Evolutionary conservation across 768 basidiomycete species (phyloP), one percentile per base, ranked within the genome.

Genomic region (Lactarius tabidus): DNA sequence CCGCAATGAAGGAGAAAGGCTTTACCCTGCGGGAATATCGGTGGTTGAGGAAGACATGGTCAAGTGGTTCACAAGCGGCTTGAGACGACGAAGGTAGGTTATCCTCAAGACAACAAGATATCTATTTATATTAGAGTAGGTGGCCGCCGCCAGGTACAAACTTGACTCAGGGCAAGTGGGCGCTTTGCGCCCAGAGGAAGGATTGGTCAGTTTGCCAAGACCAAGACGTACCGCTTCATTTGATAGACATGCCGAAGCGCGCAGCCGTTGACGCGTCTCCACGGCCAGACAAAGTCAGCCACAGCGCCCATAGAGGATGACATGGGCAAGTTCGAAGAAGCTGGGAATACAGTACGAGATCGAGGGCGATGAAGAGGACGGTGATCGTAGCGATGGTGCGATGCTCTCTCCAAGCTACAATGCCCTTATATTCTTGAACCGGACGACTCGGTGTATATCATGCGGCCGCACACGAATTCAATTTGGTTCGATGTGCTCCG

Each of bases 331-430:
- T 98, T 98, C 70, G 97, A 98, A 79, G 96, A 98, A 74, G 88
- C 89, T 98, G 95, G 93, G 96, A 98, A 79, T 96, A 98, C n/a
- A n/a, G n/a, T 96, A 98, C 74, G 96, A 98, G 76, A 83, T 94
- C 67, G 95, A 95, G 76, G 88, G 86, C 69, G 93, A 95, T 61
- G 91, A 89, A 71, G 92, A 93, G 53, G 26, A 51, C 14, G 48
- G 39, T 18, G 82, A 86, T n/a, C 81, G 82, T 20, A 79, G 76
- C 59, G 84, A 85, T 67, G 87, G 90, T 78, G 88, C 88, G 73
- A 57, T 26, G 26, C 38, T 41, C 36, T 51, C 51, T 31, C 45
- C 31, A 36, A 31, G 48, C 14, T 54, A 39, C 65, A 33, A 33
- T n/a, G 54, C 63, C 57, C 71, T 72, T 33, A 41, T 70, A 35